A percentile compares a stretch with the other conserved stretches of the same genome.
These are phyloP conservation scores for Claviceps africana DNA, from an alignment of 2,329 filamentous ascomycete species.

Conservation along the genomic window DNA sequence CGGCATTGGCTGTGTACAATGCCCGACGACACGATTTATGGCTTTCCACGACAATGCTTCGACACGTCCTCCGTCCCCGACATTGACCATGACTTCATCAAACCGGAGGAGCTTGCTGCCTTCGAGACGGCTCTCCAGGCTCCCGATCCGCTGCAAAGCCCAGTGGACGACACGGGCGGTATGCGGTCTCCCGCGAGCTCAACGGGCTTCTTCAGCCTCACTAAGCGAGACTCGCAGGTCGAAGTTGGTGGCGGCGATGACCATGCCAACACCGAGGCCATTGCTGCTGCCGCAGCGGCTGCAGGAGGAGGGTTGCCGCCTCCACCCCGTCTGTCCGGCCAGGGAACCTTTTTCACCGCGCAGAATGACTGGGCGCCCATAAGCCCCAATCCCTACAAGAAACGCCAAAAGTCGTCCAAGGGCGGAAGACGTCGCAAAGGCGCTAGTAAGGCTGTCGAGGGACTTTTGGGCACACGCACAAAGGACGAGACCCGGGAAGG, in stretches of 20 bases:
- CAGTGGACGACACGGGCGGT: constrained; percentile 35
- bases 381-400: constrained; percentile 48
- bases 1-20: constrained; percentile 7
- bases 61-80: constrained; percentile 64
- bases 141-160: constrained; percentile 57
- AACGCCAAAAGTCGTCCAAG: constrained; percentile 23
- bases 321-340: constrained; percentile 12
- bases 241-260: constrained; percentile 17
- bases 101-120: constrained; percentile 55
- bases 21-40: constrained; percentile 27
- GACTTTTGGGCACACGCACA: constrained; percentile 40
- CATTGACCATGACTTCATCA: constrained; percentile 62
- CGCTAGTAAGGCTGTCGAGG: constrained; percentile 23
- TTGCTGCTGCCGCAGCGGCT: constrained; percentile 25
- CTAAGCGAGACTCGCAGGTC: constrained; percentile 25
- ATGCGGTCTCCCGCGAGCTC: constrained; percentile 27
- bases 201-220: constrained; percentile 25
- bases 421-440: constrained; percentile 18
- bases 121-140: constrained; percentile 75
- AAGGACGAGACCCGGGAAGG: constrained; percentile 92
- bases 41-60: constrained; percentile 49
- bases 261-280: constrained; percentile 20
- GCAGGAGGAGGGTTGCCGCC: constrained; percentile 22
- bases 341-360: constrained; percentile 61
- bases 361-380: constrained; percentile 94